Conservation (phyloP, 2,329 filamentous ascomycete species). For the Shiraia bambusicola region DNA sequence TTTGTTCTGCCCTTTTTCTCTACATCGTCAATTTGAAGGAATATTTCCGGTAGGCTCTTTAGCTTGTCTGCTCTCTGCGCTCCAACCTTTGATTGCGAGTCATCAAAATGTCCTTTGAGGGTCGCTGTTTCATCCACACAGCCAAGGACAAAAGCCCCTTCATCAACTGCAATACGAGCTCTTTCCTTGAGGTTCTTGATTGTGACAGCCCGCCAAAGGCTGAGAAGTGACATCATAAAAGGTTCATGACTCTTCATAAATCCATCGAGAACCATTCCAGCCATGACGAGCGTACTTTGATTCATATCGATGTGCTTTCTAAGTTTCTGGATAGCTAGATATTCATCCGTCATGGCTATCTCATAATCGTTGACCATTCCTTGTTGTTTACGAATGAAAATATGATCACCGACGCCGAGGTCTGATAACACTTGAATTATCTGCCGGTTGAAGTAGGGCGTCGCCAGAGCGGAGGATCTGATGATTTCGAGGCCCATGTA, state of each 20-base stretch:
- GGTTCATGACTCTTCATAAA: conserved; percentile 77
- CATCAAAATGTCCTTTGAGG: conserved; percentile 69
- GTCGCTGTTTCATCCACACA: conserved; percentile 82
- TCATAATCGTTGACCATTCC: conserved; percentile 69
- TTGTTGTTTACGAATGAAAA: conserved; percentile 69
- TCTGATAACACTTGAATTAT: conserved; percentile 81
- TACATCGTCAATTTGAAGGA: conserved; percentile 73
- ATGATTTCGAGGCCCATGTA: conserved; percentile 82
- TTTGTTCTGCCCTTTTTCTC: conserved; percentile 57
- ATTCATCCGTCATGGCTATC: conserved; percentile 66
- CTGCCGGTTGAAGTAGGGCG: conserved; percentile 84
- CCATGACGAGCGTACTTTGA: conserved; percentile 72
- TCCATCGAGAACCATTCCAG: conserved; percentile 73
- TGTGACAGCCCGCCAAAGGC: conserved; percentile 85
- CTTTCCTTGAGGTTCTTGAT: conserved; percentile 92
- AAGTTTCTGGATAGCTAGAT: conserved; percentile 67
- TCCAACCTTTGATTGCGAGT: conserved; percentile 47
- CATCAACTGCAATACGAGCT: conserved; percentile 75
- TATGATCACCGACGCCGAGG: conserved; percentile 67
- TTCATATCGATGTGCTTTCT: conserved; percentile 81
- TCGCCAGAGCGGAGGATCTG: conserved; percentile 72
- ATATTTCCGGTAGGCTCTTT: conserved; percentile 73
- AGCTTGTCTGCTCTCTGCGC: conserved; percentile 48
- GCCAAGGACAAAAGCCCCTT: conserved; percentile 85
- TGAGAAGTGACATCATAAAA: conserved; percentile 76